These are phyloP conservation scores for Trametes pubescens DNA, from an alignment of 1,284 basidiomycete species.

Conservation along the genomic window DNA sequence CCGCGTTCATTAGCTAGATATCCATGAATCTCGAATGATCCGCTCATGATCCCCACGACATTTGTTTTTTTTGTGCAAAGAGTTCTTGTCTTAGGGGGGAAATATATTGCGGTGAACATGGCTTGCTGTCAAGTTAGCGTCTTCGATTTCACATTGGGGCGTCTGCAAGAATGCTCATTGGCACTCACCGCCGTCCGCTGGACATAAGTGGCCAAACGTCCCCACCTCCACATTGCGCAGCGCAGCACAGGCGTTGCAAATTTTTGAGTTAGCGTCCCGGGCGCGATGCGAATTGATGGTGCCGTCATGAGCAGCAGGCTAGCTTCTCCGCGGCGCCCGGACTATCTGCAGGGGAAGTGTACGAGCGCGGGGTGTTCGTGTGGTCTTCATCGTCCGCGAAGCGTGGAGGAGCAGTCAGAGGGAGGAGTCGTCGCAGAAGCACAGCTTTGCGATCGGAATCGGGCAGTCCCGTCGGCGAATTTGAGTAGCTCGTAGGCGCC, in stretches of 20 bases:
- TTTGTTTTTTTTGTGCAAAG: too few relatives aligned
- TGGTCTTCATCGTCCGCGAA: constrained; percentile 16
- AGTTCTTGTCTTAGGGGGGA: too few relatives aligned
- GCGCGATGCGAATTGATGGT: background rate
- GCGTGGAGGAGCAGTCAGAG: constrained; percentile 20
- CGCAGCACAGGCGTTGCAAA: background rate
- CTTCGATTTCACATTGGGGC: too few relatives aligned
- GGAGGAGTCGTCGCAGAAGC: constrained; percentile 9
- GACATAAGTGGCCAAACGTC: too few relatives aligned
- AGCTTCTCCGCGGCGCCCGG: constrained; percentile 10
- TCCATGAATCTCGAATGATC: too few relatives aligned
- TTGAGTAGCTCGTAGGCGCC: constrained; percentile 20
- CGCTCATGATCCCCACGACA: too few relatives aligned
- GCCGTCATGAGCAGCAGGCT: background rate
- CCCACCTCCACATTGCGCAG: background rate
- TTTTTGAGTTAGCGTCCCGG: background rate
- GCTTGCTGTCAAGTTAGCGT: too few relatives aligned
- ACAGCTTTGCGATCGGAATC: constrained; percentile 20
- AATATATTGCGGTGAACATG: too few relatives aligned
- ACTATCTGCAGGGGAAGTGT: background rate
- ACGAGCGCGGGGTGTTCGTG: background rate
- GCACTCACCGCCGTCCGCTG: too few relatives aligned
- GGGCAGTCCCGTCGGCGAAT: constrained; percentile 10
- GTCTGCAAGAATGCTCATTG: too few relatives aligned
- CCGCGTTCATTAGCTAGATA: too few relatives aligned